A percentile compares a stretch with the other conserved stretches of the same genome.
These are phyloP conservation scores for Thermomyces lanuginosus DNA, from an alignment of 2,329 filamentous ascomycete genomes.

Conservation along the genomic window DNA sequence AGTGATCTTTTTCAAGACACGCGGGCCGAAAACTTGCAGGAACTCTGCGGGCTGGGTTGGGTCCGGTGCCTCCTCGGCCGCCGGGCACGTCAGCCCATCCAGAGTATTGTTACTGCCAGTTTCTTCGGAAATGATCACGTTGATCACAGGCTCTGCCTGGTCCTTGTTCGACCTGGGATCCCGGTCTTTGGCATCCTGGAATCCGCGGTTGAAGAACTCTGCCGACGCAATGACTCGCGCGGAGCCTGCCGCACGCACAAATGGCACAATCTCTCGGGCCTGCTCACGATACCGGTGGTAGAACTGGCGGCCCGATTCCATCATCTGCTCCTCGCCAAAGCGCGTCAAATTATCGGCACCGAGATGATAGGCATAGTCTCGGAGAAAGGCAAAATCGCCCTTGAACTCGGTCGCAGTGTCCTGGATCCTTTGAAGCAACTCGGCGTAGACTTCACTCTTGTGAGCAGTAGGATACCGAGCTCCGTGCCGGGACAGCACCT, in stretches of 20 bases:
- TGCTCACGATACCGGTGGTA: conserved; percentile 55
- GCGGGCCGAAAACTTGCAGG: conserved; percentile 45
- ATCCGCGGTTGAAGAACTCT: conserved; percentile 58
- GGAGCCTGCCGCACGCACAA: conserved; percentile 55
- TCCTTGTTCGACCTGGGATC: conserved; percentile 25
- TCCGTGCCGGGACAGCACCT: conserved; percentile 70
- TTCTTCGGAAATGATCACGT: conserved; percentile 54
- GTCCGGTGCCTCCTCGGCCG: conserved; percentile 38
- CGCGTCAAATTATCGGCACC: conserved; percentile 52
- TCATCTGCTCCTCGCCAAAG: conserved; percentile 53
- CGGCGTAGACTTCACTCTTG: conserved; percentile 49
- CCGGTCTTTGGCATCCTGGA: conserved; percentile 40
- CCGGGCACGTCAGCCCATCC: conserved; percentile 52
- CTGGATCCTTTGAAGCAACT: conserved; percentile 51
- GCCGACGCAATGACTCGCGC: conserved; percentile 59
- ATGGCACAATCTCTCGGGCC: conserved; percentile 42
- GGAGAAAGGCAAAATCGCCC: conserved; percentile 51
- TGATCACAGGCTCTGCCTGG: conserved; percentile 38
- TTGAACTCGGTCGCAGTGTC: conserved; percentile 39
- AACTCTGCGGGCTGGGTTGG: too few relatives aligned
- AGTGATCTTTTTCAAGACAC: conserved; percentile 56
- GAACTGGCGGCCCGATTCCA: conserved; percentile 60
- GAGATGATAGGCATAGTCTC: conserved; percentile 53
- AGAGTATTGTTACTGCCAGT: conserved; percentile 62
- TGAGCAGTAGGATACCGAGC: conserved; percentile 59